These are phyloP conservation scores for Elsinoe perseae DNA, from an alignment of 2,329 filamentous ascomycete species.

Conservation along the genomic window DNA sequence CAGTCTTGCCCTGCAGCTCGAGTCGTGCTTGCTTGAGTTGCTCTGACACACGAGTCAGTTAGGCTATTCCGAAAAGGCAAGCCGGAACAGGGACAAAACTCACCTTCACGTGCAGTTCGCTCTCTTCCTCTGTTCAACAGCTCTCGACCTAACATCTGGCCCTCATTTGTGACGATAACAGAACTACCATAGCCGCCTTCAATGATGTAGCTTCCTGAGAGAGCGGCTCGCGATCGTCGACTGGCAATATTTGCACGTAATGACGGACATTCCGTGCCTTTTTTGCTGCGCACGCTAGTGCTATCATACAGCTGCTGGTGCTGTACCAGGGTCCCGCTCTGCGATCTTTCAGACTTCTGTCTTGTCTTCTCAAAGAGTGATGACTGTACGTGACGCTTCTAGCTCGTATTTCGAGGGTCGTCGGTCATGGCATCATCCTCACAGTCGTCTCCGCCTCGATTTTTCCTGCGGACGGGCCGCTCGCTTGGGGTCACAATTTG, in stretches of 20 bases:
- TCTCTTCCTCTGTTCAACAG: neutral
- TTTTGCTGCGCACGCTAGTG: neutral
- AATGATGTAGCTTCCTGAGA: neutral
- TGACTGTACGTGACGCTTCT: neutral
- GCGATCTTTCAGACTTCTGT: no score
- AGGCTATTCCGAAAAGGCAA: neutral
- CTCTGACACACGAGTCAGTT: conserved; percentile 8
- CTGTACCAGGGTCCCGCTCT: no score
- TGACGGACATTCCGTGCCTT: neutral
- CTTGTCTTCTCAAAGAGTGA: neutral
- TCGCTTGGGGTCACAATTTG: neutral
- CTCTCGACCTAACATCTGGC: neutral
- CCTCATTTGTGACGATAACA: neutral
- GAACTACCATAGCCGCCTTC: conserved; percentile 3
- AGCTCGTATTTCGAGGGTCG: neutral
- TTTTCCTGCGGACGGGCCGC: neutral
- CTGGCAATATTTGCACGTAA: neutral
- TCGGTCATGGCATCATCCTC: neutral
- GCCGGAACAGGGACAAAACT: neutral
- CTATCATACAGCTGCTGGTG: no score
- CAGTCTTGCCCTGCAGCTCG: neutral
- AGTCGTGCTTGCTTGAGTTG: neutral
- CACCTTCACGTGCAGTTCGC: neutral
- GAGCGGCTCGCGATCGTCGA: neutral
- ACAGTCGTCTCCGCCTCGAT: neutral